Conservation (phyloP, 1,139 yeast genomes). For the Yamadazyma triangularis region DNA sequence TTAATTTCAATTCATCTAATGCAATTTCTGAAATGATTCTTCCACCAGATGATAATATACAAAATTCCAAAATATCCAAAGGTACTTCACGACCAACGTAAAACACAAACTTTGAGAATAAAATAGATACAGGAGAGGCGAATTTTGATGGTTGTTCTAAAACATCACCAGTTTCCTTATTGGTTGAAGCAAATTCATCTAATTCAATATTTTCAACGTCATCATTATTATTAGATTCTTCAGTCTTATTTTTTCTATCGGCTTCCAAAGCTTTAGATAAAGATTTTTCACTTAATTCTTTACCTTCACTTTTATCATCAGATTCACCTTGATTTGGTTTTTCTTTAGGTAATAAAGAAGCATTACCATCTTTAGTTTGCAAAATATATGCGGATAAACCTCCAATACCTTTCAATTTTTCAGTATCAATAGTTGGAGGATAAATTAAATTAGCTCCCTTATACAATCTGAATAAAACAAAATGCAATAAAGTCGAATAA, state of each 20-base stretch:
- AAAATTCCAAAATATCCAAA: slow-evolving; percentile 82
- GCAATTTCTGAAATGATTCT: slow-evolving; percentile 81
- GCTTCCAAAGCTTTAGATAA: slow-evolving; percentile 43
- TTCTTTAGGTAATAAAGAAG: slow-evolving; percentile 39
- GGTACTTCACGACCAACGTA: slow-evolving; percentile 96
- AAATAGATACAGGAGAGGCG: slow-evolving; percentile 52
- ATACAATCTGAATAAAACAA: slow-evolving; percentile 79
- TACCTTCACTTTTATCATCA: slow-evolving; percentile 29
- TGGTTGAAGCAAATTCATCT: slow-evolving; percentile 66
- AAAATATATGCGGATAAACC: slow-evolving; percentile 83
- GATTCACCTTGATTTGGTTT: slow-evolving; percentile 9
- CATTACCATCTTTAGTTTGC: slow-evolving; percentile 35
- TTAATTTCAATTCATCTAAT: slow-evolving; percentile 62
- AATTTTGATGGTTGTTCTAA: slow-evolving; percentile 74
- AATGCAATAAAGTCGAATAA: slow-evolving; percentile 86
- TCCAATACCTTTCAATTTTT: slow-evolving; percentile 78
- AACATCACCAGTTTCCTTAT: slow-evolving; percentile 67
- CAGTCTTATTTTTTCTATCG: slow-evolving; percentile 34
- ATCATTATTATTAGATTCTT: slow-evolving; percentile 27
- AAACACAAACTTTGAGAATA: slow-evolving; percentile 74
- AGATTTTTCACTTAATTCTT: slow-evolving; percentile 38
- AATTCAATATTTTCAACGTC: slow-evolving; percentile 42
- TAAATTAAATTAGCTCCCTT: slow-evolving; percentile 80
- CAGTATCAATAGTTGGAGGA: slow-evolving; percentile 80
- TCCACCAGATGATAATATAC: slow-evolving; percentile 87